These are phyloP conservation scores for Solanum tarapatanum DNA, from an alignment of 257 asterid species.

Conservation along the genomic window DNA sequence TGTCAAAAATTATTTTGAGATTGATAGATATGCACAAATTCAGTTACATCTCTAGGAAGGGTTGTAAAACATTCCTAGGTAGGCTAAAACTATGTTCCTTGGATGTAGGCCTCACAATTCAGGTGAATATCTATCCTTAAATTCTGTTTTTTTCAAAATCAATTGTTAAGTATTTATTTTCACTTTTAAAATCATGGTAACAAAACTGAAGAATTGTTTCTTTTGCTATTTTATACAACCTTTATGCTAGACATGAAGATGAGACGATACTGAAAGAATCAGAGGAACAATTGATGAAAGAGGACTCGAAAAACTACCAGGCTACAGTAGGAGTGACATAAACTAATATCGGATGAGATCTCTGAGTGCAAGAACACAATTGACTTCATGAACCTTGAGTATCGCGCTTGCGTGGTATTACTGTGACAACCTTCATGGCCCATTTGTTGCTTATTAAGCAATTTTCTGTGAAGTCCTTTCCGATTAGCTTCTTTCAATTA, in stretches of 20 bases:
- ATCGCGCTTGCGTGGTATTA: constrained; percentile 55
- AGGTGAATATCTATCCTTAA: constrained; percentile 33
- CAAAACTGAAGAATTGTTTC: constrained; percentile 77
- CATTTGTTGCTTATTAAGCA: constrained; percentile 22
- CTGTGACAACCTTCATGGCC: constrained; percentile 27
- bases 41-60: constrained; percentile 50
- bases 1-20: neutral
- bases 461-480: constrained; percentile 58
- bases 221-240: constrained; percentile 63
- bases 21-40: constrained; percentile 95
- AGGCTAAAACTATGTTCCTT: constrained; percentile 26
- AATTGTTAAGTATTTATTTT: neutral
- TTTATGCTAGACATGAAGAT: constrained; percentile 70
- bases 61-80: constrained; percentile 59
- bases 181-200: constrained; percentile 47
- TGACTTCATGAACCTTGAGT: neutral
- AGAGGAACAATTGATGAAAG: constrained; percentile 39
- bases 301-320: constrained; percentile 48
- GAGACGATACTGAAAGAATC: constrained; percentile 56
- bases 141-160: neutral
- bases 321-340: constrained; percentile 5
- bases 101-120: constrained; percentile 49
- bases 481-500: constrained; percentile 39
- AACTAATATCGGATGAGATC: no score
- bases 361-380: no score